phyloP scores from a whole-genome alignment of 352 stramenopile species.

The Globisporangium spinosum region DNA sequence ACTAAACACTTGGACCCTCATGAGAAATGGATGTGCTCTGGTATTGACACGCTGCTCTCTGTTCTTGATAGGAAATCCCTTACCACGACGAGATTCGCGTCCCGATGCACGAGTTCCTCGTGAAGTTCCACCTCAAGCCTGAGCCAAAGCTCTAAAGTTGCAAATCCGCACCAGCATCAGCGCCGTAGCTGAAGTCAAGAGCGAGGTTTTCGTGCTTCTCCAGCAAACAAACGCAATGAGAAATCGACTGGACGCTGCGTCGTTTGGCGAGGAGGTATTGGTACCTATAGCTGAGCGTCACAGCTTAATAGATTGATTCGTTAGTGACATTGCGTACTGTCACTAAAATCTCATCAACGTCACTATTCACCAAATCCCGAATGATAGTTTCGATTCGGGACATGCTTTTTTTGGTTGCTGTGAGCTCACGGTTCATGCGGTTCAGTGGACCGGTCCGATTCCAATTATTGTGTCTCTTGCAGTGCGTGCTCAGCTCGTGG shows the following conservation, averaged over 20 bases:
- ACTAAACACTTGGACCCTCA: too few relatives aligned
- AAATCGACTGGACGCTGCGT: neutral
- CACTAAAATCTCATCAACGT: neutral
- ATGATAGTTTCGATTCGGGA: neutral
- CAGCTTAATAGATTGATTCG: neutral
- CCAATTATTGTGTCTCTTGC: constrained; percentile 9
- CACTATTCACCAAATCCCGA: neutral
- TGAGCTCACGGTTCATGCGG: neutral
- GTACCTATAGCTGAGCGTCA: too few relatives aligned
- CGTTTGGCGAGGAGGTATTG: neutral
- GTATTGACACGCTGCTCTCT: constrained; percentile 10
- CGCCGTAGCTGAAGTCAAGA: neutral
- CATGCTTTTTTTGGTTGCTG: neutral
- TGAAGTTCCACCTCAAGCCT: constrained; percentile 23
- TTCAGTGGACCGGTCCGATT: constrained; percentile 6
- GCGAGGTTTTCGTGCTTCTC: neutral
- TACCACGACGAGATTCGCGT: constrained; percentile 31
- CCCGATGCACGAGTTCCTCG: constrained; percentile 32
- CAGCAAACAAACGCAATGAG: neutral
- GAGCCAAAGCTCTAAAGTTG: constrained; percentile 3
- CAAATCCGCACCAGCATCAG: neutral
- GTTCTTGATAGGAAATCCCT: neutral
- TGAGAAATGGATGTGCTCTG: neutral
- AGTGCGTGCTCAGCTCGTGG: constrained; percentile 13
- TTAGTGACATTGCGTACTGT: neutral